phyloP scores from a whole-genome alignment of 495 filamentous ascomycete species.

The Staphylotrichum tortipilum region DNA sequence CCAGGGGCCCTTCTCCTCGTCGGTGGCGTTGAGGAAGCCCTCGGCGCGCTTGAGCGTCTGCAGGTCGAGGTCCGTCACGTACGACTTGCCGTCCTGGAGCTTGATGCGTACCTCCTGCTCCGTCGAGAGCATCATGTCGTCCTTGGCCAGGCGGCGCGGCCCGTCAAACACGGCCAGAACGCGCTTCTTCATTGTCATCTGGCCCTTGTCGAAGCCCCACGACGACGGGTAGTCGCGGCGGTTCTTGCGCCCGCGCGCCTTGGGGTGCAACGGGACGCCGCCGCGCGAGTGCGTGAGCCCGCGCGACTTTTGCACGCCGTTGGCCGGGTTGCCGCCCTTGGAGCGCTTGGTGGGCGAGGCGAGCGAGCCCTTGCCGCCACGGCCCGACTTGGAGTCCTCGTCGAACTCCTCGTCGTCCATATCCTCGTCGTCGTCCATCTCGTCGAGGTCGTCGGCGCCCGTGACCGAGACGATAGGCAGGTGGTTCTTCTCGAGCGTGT shows the following conservation, averaged over 20 bases:
- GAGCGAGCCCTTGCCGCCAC: conserved; percentile 21
- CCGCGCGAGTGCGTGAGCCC: conserved; percentile 55
- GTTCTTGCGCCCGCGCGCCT: conserved; percentile 64
- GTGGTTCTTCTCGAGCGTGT: conserved; percentile 75
- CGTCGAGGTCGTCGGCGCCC: conserved; percentile 59
- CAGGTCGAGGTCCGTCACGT: conserved; percentile 89
- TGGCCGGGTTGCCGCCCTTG: conserved; percentile 38
- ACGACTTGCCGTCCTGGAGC: conserved; percentile 61
- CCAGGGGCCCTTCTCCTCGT: conserved; percentile 81
- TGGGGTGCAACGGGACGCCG: conserved; percentile 50
- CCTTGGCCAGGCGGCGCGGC: conserved; percentile 79
- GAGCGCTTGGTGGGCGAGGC: conserved; percentile 24
- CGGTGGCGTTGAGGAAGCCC: conserved; percentile 65
- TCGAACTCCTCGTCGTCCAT: conserved; percentile 42
- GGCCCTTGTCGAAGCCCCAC: conserved; percentile 83
- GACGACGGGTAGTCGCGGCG: conserved; percentile 83
- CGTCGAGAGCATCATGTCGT: conserved; percentile 97
- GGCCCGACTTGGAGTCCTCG: conserved; percentile 25
- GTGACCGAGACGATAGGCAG: conserved; percentile 52
- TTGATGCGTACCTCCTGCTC: conserved; percentile 88
- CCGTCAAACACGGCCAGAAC: conserved; percentile 92
- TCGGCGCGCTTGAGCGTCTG: conserved; percentile 80
- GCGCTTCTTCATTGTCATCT: conserved; percentile 97
- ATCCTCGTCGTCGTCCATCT: conserved; percentile 54
- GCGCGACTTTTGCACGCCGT: conserved; percentile 46